A percentile compares a stretch with the other conserved stretches of the same genome.
phyloP scores from a whole-genome alignment of 75 land plant species.

The Larix kaempferi region DNA sequence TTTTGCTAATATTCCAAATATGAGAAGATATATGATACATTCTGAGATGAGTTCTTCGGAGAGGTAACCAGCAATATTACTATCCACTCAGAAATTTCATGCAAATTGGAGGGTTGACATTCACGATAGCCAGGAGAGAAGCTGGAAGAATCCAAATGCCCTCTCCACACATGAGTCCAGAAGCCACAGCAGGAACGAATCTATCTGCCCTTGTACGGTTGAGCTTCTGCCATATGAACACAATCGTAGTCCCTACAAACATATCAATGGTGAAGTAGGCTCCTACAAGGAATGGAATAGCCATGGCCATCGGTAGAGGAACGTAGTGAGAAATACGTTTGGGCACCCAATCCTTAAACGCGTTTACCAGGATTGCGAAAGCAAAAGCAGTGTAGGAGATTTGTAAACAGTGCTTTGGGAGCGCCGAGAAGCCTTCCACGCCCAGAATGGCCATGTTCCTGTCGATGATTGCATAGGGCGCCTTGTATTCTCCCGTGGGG shows the following conservation, averaged over 20 bases:
- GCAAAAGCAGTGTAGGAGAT: constrained; percentile 26
- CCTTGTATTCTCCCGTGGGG: constrained; percentile 16
- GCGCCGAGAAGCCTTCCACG: constrained; percentile 31
- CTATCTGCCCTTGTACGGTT: constrained; percentile 41
- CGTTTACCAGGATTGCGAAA: constrained; percentile 20
- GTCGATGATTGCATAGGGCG: constrained; percentile 34
- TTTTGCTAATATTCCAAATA: too few species aligned
- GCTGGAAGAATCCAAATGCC: too few species aligned
- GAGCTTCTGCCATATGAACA: constrained; percentile 55
- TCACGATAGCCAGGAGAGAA: too few species aligned
- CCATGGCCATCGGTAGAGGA: constrained; percentile 93
- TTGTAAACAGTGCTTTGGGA: constrained; percentile 30
- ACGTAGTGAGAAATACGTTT: constrained; percentile 40
- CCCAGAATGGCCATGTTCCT: constrained; percentile 36
- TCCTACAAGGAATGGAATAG: constrained; percentile 82
- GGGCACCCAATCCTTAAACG: constrained; percentile 17
- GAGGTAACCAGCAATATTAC: too few species aligned
- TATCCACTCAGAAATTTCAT: too few species aligned
- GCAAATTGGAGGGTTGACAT: too few species aligned
- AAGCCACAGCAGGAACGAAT: constrained; percentile 76
- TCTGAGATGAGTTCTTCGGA: too few species aligned
- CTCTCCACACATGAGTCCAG: constrained; percentile 85
- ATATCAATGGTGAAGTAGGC: constrained; percentile 82
- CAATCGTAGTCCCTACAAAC: constrained; percentile 73
- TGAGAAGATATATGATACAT: too few species aligned